Base-by-base conservation (phyloP, 2,329 filamentous ascomycete species). In the Trichoderma sp. region DNA sequence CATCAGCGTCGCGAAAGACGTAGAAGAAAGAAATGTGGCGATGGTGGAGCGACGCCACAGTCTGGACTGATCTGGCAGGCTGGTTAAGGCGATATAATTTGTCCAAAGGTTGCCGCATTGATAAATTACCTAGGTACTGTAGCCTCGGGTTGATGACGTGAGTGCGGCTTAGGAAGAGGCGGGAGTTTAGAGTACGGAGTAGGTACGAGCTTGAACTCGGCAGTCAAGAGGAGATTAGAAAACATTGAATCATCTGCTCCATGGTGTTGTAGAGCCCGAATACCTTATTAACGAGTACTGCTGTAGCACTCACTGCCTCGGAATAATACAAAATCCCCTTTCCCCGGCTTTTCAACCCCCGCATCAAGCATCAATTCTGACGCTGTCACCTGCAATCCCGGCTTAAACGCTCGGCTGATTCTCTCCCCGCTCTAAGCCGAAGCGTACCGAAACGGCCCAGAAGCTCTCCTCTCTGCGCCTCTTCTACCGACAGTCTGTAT, bases 401-500 rank as follows among this genome's bases (percentile, higher is more conserved):
- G 41, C 71, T 56, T 50, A 56, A 74, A 67, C 71, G 60, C 53
- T 67, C 62, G 71, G 63, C 11, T 63, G 50, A 69, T 59, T 74
- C 29, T 63, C 67, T 35, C 80, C 81, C 81, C 82, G 79, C 80
- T 79, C 79, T 81, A 84, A 85, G 83, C 84, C 84, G 84, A 85
- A 79, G 81, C 80, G 80, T 80, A 80, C 83, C 84, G 84, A 83
- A 77, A 76, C 71, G 77, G 77, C 74, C 65, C 59, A 63, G 62
- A 31, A 24, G 71, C 71, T 76, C 75, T 38, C 31, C 66, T 71
- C 35, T 59, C n/a, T 41, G 41, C 18, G 35, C 60, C 29, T 56
- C 21, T 63, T 59, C 24, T 67, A 33, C 63, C 63, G 71, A 33
- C 60, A 65, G n/a, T 21, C 71, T 35, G 38, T 73, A 73, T 65